phyloP scores from a whole-genome alignment of 495 filamentous ascomycete species.

The Aspergillus biplanus region DNA sequence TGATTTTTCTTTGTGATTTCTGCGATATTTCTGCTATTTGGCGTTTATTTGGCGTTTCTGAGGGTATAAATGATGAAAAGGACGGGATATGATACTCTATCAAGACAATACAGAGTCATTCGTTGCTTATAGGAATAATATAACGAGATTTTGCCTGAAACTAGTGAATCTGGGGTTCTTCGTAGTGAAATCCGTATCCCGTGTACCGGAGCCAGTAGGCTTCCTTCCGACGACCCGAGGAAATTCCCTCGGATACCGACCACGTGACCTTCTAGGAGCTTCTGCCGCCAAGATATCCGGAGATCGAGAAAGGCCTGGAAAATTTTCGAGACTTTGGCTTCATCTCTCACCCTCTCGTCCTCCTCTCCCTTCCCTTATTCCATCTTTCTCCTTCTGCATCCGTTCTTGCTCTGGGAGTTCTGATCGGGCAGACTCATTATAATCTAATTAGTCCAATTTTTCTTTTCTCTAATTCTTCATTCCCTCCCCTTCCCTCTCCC shows the following conservation, averaged over 20 bases:
- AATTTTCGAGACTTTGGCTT: constrained; percentile 57
- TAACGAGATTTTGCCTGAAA: background rate
- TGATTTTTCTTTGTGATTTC: too few species aligned
- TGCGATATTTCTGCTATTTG: too few species aligned
- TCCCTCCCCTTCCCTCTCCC: constrained; percentile 29
- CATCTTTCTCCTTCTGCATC: constrained; percentile 26
- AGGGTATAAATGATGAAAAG: too few species aligned
- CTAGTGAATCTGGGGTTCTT: background rate
- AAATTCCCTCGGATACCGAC: constrained; percentile 35
- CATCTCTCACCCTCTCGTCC: constrained; percentile 37
- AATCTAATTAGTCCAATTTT: constrained; percentile 8
- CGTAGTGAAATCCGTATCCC: too few species aligned
- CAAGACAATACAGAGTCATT: too few species aligned
- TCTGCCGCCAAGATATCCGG: constrained; percentile 51
- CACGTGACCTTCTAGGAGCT: constrained; percentile 55
- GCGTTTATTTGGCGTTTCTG: too few species aligned
- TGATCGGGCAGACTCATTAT: constrained; percentile 32
- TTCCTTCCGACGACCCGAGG: constrained; percentile 29
- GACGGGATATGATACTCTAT: too few species aligned
- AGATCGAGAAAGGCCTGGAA: constrained; percentile 52
- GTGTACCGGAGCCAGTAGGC: background rate
- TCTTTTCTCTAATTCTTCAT: constrained; percentile 28
- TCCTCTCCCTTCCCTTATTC: constrained; percentile 32
- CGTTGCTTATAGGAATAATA: too few species aligned
- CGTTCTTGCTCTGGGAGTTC: constrained; percentile 38